A percentile compares a stretch with the other conserved stretches of the same genome.
Evolutionary conservation across 2,329 filamentous ascomycete species (phyloP).

Genomic region (Thielaviopsis populi): DNA sequence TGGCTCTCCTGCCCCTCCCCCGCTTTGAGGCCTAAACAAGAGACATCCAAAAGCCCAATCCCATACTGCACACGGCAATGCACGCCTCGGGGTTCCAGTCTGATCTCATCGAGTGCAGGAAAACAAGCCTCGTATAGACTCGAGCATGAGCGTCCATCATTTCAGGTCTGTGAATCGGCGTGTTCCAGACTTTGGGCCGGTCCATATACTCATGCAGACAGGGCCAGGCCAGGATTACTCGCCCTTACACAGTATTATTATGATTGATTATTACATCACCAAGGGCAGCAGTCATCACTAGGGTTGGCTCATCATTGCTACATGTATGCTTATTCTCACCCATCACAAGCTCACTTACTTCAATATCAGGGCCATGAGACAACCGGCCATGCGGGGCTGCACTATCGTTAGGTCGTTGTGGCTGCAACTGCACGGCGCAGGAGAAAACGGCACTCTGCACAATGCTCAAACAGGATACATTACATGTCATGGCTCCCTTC

Average conservation of each 20-base stretch:
- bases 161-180: too few species aligned
- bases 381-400: neutral
- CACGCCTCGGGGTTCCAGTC: neutral
- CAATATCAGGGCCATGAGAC: neutral
- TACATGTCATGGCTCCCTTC: neutral
- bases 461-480: slow-evolving; percentile 6
- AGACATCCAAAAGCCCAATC: neutral
- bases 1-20: neutral
- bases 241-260: too few species aligned
- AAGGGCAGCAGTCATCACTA: neutral
- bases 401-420: neutral
- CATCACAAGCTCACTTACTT: neutral
- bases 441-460: slow-evolving; percentile 15
- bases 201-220: too few species aligned
- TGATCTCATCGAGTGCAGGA: neutral
- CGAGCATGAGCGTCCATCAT: neutral
- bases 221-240: too few species aligned
- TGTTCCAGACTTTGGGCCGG: too few species aligned
- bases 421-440: neutral
- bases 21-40: neutral
- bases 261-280: too few species aligned
- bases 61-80: neutral
- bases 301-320: neutral
- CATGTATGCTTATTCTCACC: neutral
- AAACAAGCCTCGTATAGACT: neutral